Evolutionary conservation across 495 filamentous ascomycete species (phyloP), one percentile per base, ranked within the genome.

Genomic region (Trichoderma gamsii): DNA sequence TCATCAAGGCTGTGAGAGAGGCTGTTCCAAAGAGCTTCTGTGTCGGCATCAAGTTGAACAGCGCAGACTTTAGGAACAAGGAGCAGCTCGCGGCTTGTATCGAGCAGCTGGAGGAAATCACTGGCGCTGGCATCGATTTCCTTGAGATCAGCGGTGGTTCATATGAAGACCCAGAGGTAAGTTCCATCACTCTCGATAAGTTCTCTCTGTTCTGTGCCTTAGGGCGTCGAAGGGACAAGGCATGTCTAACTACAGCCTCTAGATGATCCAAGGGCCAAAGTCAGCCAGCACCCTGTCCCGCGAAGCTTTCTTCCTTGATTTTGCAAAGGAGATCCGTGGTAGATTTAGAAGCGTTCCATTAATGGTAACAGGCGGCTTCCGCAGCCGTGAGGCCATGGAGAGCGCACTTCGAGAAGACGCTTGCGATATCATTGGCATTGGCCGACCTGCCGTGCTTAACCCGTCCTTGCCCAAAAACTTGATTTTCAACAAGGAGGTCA

Each of bases 261-360:
- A 66, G 65, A 66, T 66, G 65, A 66, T 66, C 41, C n/a, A 65
- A n/a, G 59, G 27, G 2, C 41, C 73, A 52, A 70, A 67, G 64
- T 78, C 77, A 29, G 76, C 70, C 2, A 69, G 82, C 43, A 86
- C 83, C 1, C 70, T 76, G 13, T 76, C 78, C 12, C 81, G 85
- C n/a, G 86, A 88, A 69, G 83, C 85, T 9, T 88, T 88, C 79
- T 88, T 88, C 79, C 76, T 88, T 64, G 79, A 84, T 69, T 87
- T 87, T 68, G 82, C 85, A 0, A 71, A 74, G 25, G 74, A 75
- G 27, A 77, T 84, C 38, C 80, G 85, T 41, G 68, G 66, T 1
- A 70, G 79, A 15, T 80, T 82, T 70, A 83, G 83, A 0, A 68
- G 68, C 3, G 71, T 85, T 3, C 74, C 81, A 6, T 76, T 87